Evolutionary conservation across 805 yeast species (phyloP), one percentile per base, ranked within the genome.

Genomic region (Cyberlindnera bimundalis): DNA sequence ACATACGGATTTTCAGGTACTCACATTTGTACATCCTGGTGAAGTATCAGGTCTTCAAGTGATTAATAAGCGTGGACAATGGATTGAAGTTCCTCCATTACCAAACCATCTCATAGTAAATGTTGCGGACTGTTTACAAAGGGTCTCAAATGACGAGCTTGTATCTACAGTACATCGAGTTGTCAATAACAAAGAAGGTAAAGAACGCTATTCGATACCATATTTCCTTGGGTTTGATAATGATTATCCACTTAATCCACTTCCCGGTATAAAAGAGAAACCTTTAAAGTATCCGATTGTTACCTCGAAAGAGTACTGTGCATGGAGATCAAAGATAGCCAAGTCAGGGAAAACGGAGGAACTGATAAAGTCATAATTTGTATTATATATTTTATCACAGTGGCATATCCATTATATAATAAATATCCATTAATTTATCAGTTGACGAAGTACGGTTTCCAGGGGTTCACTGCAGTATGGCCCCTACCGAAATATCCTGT

Each of bases 81-180:
- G 58, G 55, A 52, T 64, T 15, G 52, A 56, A 29, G 69, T 61
- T 3, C 65, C 67, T 12, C 64, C 64, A 6, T 56, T 65, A 3
- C 53, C 53, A 15, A 60, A 56, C 3, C 47, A 69, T 6, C 50
- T 62, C 30, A 66, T 68, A 12, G 62, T 65, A 30, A 68, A 68
- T 40, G 58, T 65, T 24, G 73, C 68, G 4, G 73, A 68, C 43
- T 55, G 61, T 35, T 46, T 68, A 37, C 58, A 54, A 51, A 54
- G 71, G 45, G 59, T 64, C 58, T 59, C 71, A n/a, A 68, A 67
- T 47, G 69, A 63, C 39, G 40, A 48, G 23, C 59, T 65, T 30
- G 56, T 58, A 29, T 67, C 71, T 2, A 67, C 69, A 2, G 44
- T 64, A n/a, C 73, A 68, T 41, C 51, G 72, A 33, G 73, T 68